Evolutionary conservation across 2,329 filamentous ascomycete species (phyloP).

Genomic region (Amesomyces nigricolor): DNA sequence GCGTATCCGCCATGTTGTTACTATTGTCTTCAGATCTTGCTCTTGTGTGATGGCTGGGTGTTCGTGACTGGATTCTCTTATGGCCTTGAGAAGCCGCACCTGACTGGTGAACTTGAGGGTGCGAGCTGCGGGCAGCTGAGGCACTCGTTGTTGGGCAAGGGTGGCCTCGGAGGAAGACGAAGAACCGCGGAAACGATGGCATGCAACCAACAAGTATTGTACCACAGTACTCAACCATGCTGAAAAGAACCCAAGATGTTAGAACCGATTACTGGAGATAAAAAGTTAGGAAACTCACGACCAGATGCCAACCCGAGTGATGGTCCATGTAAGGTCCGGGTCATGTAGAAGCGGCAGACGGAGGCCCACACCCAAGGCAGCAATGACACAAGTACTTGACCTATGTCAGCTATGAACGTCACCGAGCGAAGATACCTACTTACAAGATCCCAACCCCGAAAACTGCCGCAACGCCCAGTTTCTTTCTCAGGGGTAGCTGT

Average conservation of each 20-base stretch:
- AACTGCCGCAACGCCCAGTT: slow-evolving; percentile 19
- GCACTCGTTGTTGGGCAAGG: neutral
- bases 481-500: slow-evolving; percentile 15
- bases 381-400: slow-evolving; percentile 19
- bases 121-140: neutral
- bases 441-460: slow-evolving; percentile 20
- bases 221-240: slow-evolving; percentile 20
- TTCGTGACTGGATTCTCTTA: no score
- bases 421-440: neutral
- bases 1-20: neutral
- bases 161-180: slow-evolving; percentile 11
- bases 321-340: slow-evolving; percentile 17
- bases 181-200: slow-evolving; percentile 21
- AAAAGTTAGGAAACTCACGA: slow-evolving; percentile 7
- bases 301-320: slow-evolving; percentile 21
- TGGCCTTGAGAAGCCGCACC: neutral
- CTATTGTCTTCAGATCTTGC: no score
- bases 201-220: slow-evolving; percentile 21
- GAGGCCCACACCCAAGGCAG: slow-evolving; percentile 14
- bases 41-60: no score
- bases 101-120: no score
- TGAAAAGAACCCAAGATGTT: neutral
- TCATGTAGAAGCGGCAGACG: slow-evolving; percentile 16
- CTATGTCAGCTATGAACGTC: neutral
- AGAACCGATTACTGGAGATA: no score